Percentiles rank a stretch among this genome's conserved stretches.
phyloP scores from a whole-genome alignment of 164 flowering plant species.

The Kalanchoe fedtschenkoi region DNA sequence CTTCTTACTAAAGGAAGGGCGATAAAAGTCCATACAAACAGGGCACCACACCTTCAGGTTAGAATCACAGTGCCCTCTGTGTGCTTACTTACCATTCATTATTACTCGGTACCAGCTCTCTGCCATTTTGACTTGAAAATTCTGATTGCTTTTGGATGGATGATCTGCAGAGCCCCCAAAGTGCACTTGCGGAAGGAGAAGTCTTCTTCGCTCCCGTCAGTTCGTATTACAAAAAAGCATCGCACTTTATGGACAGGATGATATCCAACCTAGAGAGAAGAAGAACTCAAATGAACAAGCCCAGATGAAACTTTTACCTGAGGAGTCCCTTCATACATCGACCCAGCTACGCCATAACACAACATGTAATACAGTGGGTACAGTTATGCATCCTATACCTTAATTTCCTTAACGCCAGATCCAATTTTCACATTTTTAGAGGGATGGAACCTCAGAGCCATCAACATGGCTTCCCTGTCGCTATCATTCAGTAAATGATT shows the following conservation, averaged over 20 bases:
- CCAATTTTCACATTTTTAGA: slow-evolving; percentile 51
- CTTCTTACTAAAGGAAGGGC: too few relatives aligned
- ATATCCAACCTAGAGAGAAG: slow-evolving; percentile 41
- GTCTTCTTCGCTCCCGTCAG: slow-evolving; percentile 60
- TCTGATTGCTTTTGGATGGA: slow-evolving; percentile 34
- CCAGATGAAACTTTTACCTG: not conserved
- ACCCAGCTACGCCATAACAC: too few relatives aligned
- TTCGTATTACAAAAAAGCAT: slow-evolving; percentile 55
- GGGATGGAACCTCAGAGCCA: slow-evolving; percentile 68
- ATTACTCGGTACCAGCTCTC: not conserved
- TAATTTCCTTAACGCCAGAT: slow-evolving; percentile 44
- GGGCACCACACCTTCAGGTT: not conserved
- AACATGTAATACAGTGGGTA: too few relatives aligned
- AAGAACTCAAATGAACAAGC: not conserved
- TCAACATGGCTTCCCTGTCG: slow-evolving; percentile 38
- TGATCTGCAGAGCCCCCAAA: slow-evolving; percentile 34
- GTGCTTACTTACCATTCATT: not conserved
- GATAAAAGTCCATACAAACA: too few relatives aligned
- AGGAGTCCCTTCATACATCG: too few relatives aligned
- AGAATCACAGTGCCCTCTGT: not conserved
- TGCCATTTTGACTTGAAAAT: slow-evolving; percentile 24
- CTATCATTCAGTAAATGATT: slow-evolving; percentile 30
- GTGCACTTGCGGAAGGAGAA: slow-evolving; percentile 85
- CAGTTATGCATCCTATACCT: slow-evolving; percentile 28
- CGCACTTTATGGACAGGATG: slow-evolving; percentile 35